Evolutionary conservation across 441 rosid genomes (phyloP).

Genomic region (Erodium trifolium): DNA sequence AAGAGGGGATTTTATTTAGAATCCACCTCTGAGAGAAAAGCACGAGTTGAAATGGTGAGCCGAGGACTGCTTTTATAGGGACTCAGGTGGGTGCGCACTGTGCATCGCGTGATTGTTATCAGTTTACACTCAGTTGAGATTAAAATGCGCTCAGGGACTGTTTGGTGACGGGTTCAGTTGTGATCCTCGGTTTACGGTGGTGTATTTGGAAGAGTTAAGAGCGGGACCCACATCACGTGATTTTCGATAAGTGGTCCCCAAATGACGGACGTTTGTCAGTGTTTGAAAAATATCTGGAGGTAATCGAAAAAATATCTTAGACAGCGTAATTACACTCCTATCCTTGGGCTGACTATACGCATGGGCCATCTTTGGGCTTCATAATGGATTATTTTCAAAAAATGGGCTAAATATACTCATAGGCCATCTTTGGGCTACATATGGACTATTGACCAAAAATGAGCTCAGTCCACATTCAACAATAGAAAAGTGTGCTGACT

Average conservation of each 20-base stretch:
- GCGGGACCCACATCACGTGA: background rate
- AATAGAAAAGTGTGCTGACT: background rate
- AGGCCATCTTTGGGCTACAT: background rate
- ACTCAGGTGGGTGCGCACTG: background rate
- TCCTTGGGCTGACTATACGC: background rate
- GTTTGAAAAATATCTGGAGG: background rate
- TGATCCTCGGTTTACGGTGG: conserved; percentile 1
- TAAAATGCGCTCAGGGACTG: background rate
- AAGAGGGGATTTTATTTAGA: background rate
- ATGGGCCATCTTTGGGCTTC: background rate
- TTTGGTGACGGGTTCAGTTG: background rate
- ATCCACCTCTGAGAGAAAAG: background rate
- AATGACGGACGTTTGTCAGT: no score
- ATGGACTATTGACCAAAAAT: background rate
- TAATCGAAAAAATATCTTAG: background rate
- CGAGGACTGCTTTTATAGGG: background rate
- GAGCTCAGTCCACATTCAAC: background rate
- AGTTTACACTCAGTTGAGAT: background rate
- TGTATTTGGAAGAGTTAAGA: background rate
- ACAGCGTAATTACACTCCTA: background rate
- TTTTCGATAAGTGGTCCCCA: no score
- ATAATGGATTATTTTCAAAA: no score
- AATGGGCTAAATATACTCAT: no score
- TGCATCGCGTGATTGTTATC: background rate
- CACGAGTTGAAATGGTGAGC: background rate